Conservation (phyloP, 2,329 filamentous ascomycete species). For the Cladosporium velox region DNA sequence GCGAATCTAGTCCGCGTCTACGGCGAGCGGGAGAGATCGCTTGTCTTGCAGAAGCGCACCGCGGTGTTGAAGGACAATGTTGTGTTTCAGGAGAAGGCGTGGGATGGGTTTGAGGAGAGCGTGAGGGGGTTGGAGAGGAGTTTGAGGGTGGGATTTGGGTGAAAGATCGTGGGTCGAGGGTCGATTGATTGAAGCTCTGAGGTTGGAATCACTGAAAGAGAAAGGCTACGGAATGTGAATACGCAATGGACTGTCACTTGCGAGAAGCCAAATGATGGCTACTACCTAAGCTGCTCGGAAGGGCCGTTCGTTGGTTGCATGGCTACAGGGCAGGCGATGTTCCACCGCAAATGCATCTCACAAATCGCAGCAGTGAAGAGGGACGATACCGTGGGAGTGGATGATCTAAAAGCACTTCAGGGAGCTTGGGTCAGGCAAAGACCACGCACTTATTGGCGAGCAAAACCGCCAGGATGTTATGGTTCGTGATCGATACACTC, state of each 20-base stretch:
- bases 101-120: slow-evolving; percentile 14
- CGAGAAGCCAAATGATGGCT: too few relatives aligned
- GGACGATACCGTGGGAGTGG: neutral
- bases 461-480: too few relatives aligned
- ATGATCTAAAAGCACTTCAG: neutral
- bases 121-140: slow-evolving; percentile 30
- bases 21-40: slow-evolving; percentile 46
- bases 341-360: neutral
- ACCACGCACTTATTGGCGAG: too few relatives aligned
- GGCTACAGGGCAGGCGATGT: neutral
- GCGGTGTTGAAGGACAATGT: slow-evolving; percentile 12
- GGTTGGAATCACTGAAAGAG: neutral
- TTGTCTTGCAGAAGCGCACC: neutral
- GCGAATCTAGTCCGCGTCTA: slow-evolving; percentile 63
- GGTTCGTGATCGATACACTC: neutral
- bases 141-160: slow-evolving; percentile 1
- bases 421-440: neutral
- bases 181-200: too few relatives aligned
- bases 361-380: neutral
- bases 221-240: neutral
- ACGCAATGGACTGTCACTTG: neutral
- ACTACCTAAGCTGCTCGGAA: too few relatives aligned
- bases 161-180: neutral
- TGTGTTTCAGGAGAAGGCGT: slow-evolving; percentile 12
- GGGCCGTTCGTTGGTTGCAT: neutral